phyloP scores from a whole-genome alignment of 345 rosid species.

The Sisymbrium altissimum region DNA sequence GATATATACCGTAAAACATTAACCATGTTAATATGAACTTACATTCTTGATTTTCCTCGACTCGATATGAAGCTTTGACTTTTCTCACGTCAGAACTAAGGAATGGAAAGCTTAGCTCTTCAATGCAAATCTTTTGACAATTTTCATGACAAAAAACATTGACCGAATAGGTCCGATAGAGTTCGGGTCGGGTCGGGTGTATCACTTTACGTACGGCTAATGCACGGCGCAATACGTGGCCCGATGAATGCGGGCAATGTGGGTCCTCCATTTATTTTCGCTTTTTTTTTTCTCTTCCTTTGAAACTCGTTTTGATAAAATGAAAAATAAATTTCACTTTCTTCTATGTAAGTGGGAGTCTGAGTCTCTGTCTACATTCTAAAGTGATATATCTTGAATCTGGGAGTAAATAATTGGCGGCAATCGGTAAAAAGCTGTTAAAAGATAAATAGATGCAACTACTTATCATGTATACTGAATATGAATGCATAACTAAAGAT shows the following conservation, averaged over 20 bases:
- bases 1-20: no score
- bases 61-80: slow-evolving; percentile 22
- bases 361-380: background rate
- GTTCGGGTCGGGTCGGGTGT: background rate
- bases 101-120: background rate
- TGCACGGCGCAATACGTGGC: slow-evolving; percentile 51
- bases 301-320: background rate
- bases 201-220: slow-evolving; percentile 43
- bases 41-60: background rate
- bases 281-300: background rate
- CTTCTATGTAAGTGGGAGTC: background rate
- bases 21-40: background rate
- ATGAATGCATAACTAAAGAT: background rate
- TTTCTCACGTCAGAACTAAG: slow-evolving; percentile 25
- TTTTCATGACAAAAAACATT: slow-evolving; percentile 13
- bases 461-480: background rate
- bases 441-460: background rate
- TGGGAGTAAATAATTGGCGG: slow-evolving; percentile 15
- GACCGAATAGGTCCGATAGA: slow-evolving; percentile 13
- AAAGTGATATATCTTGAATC: slow-evolving; percentile 9
- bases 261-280: slow-evolving; percentile 7
- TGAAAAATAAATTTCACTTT: slow-evolving; percentile 1
- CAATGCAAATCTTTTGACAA: slow-evolving; percentile 23
- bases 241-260: slow-evolving; percentile 46
- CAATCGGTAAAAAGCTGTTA: background rate